Conservation (phyloP, 2,329 filamentous ascomycete species). For the Phyllosticta citribraziliensis region DNA sequence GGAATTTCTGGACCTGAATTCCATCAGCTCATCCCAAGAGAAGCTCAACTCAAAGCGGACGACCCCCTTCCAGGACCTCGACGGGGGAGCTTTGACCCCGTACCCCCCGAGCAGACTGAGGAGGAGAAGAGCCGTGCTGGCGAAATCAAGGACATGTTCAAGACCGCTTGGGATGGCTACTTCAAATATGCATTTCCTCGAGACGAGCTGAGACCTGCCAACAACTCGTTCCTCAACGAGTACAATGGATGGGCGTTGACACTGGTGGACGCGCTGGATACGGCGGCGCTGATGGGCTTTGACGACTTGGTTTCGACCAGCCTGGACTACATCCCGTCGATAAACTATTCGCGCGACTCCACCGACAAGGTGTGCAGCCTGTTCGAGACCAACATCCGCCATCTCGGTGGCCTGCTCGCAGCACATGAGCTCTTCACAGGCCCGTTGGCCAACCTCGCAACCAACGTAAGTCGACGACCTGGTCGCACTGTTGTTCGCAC, state of each 20-base stretch:
- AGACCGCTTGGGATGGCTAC: slow-evolving; percentile 41
- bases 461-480: not conserved
- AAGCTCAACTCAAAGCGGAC: not conserved
- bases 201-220: slow-evolving; percentile 62
- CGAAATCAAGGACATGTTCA: slow-evolving; percentile 25
- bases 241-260: slow-evolving; percentile 78
- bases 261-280: slow-evolving; percentile 70
- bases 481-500: not conserved
- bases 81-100: not conserved
- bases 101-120: not conserved
- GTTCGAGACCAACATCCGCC: slow-evolving; percentile 83
- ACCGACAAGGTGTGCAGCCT: slow-evolving; percentile 55
- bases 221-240: slow-evolving; percentile 56
- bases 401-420: slow-evolving; percentile 70
- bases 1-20: not conserved
- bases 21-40: not conserved
- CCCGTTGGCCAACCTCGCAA: slow-evolving; percentile 45
- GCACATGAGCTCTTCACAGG: slow-evolving; percentile 66
- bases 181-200: slow-evolving; percentile 64
- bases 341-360: slow-evolving; percentile 52
- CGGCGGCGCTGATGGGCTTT: slow-evolving; percentile 67
- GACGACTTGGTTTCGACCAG: slow-evolving; percentile 60
- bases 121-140: slow-evolving; percentile 18
- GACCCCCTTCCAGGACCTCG: not conserved
- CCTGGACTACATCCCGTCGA: slow-evolving; percentile 56